A percentile compares a stretch with the other conserved stretches of the same genome.
Evolutionary conservation across 2,329 filamentous ascomycete genomes (phyloP).

Genomic region (Orbilia javanica): DNA sequence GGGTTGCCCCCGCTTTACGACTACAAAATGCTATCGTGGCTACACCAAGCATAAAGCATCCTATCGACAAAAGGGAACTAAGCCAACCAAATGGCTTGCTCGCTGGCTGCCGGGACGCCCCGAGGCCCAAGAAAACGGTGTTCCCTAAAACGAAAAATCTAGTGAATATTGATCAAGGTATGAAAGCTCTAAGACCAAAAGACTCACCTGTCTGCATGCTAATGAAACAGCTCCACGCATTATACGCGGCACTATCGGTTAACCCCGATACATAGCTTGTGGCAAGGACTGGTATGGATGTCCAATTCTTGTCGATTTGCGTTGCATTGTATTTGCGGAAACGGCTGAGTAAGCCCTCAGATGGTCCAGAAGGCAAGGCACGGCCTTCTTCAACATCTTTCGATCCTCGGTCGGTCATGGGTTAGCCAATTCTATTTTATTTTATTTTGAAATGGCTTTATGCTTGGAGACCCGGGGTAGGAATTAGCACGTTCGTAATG

Average conservation of each 20-base stretch:
- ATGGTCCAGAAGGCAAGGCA: neutral
- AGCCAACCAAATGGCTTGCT: slow-evolving; percentile 70
- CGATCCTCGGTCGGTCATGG: neutral
- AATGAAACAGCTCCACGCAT: slow-evolving; percentile 69
- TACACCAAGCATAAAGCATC: slow-evolving; percentile 70
- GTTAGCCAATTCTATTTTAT: neutral
- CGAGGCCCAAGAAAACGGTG: slow-evolving; percentile 74
- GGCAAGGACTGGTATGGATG: slow-evolving; percentile 63
- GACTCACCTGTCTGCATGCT: slow-evolving; percentile 69
- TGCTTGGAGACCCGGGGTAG: too few species aligned
- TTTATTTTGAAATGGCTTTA: neutral
- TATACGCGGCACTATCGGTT: slow-evolving; percentile 68
- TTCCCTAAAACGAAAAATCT: slow-evolving; percentile 64
- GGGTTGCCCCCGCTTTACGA: slow-evolving; percentile 64
- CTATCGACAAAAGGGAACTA: slow-evolving; percentile 70
- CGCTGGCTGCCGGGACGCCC: slow-evolving; percentile 70
- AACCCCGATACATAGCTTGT: slow-evolving; percentile 67
- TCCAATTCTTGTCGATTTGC: slow-evolving; percentile 37
- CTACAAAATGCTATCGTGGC: slow-evolving; percentile 67
- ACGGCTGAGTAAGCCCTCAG: slow-evolving; percentile 12
- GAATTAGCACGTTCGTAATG: neutral
- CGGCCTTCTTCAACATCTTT: slow-evolving; percentile 35
- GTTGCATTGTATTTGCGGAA: slow-evolving; percentile 45
- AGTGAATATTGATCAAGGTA: neutral
- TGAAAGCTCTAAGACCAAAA: neutral